phyloP scores from a whole-genome alignment of 1,284 basidiomycete species.

The Fomitopsis schrenkii region DNA sequence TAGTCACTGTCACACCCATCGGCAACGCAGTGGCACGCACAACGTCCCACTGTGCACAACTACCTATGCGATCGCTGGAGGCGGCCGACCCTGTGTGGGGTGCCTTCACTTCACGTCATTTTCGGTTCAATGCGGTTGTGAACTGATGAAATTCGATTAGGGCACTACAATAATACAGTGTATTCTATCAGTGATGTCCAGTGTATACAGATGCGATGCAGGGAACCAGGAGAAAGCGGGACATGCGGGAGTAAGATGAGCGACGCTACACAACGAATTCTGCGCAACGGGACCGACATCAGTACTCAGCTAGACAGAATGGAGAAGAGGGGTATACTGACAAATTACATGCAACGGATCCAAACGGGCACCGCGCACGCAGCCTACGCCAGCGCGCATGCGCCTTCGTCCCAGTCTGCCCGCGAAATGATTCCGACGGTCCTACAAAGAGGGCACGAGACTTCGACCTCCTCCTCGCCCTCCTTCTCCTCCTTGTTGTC shows the following conservation, averaged over 20 bases:
- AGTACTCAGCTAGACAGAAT: background rate
- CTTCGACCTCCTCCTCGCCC: conserved; percentile 42
- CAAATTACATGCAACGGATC: background rate
- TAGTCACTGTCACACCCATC: background rate
- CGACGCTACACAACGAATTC: background rate
- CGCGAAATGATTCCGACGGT: conserved; percentile 51
- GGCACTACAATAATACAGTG: background rate
- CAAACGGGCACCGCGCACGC: background rate
- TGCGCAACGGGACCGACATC: background rate
- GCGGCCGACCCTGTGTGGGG: too few species aligned
- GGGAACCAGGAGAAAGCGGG: background rate
- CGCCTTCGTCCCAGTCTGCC: conserved; percentile 59
- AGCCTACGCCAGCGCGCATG: conserved; percentile 23
- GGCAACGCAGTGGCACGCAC: too few species aligned
- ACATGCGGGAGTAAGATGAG: background rate
- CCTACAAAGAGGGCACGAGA: conserved; percentile 67
- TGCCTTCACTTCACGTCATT: too few species aligned
- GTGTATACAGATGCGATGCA: background rate
- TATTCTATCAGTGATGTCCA: background rate
- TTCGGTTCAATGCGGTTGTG: background rate
- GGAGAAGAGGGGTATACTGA: background rate
- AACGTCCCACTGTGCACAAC: too few species aligned
- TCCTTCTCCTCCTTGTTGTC: conserved; percentile 33
- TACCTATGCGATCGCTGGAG: too few species aligned
- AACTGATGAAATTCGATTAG: background rate